Base-by-base conservation (phyloP, 805 yeast genomes). In the Kodamaea nitidulidarum region DNA sequence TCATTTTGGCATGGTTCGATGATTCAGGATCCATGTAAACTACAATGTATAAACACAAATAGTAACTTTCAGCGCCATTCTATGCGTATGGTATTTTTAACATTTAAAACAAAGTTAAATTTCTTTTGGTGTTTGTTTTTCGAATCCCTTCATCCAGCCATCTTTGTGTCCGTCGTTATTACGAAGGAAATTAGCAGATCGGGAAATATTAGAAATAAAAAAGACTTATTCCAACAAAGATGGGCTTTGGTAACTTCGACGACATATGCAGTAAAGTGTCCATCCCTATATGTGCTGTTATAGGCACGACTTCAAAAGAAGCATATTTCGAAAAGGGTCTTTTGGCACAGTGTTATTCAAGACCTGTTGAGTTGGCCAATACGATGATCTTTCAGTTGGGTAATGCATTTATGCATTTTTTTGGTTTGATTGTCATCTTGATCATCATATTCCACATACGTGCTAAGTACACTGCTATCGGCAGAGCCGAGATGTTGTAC, bases 401-500 rank as follows among this genome's bases (percentile, higher is more conserved):
- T 20, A 84, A 82, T 46, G 88, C 95, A 5, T 84, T 91, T 56
- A 76, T 88, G 15, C 87, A 90, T 55, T 79, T 91, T 38, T 88
- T 84, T 1, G 78, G 87, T 0, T 62, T 93, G 24, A 62, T 75
- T 5, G 73, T 87, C 30, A 46, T 84, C 26, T 67, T 81, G 36
- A 73, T 88, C 50, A 84, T 90, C 40, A 69, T 88, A 9, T 85
- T 81, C 67, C 81, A 84, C 50, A 79, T 90, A 32, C 72, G 90
- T 56, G 70, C 81, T 43, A 88, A 91, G 67, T 90, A 86, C 57
- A 93, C 98, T 0, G 97, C 98, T 9, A 90, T 93, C 42, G 98
- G 97, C 3, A 73, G 98, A 44, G 71, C 79, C 9, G 98, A 93
- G 56, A 84, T 88, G 80, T 61, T 87, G 39, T 77, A 75, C 48